These are phyloP conservation scores for Aspergillus mulundensis DNA, from an alignment of 495 filamentous ascomycete genomes.

Conservation along the genomic window DNA sequence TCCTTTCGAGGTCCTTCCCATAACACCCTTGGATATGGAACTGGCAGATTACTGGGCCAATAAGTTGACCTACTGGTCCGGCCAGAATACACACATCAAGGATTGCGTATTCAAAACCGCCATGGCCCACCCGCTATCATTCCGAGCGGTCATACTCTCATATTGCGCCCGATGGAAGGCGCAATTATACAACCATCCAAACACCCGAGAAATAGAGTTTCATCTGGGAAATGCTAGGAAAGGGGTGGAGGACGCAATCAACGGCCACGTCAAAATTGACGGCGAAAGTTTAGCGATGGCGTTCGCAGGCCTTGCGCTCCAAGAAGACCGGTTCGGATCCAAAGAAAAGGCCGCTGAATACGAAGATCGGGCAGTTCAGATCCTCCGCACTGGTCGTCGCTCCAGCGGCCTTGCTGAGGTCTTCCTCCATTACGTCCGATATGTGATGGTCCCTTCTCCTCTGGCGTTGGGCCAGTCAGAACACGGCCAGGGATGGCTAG, in stretches of 20 bases:
- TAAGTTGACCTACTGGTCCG: slow-evolving; percentile 44
- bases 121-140: slow-evolving; percentile 34
- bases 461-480: neutral
- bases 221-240: slow-evolving; percentile 24
- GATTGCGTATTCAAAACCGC: slow-evolving; percentile 34
- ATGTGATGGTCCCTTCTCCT: slow-evolving; percentile 24
- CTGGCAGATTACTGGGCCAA: slow-evolving; percentile 36
- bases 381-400: slow-evolving; percentile 31
- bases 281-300: slow-evolving; percentile 33
- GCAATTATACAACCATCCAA: slow-evolving; percentile 21
- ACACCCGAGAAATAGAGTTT: slow-evolving; percentile 23
- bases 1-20: slow-evolving; percentile 30
- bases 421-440: slow-evolving; percentile 39
- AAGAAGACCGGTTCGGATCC: slow-evolving; percentile 42
- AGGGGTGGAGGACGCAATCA: slow-evolving; percentile 25
- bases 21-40: slow-evolving; percentile 24
- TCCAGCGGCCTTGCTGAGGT: slow-evolving; percentile 23
- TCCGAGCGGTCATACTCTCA: slow-evolving; percentile 35
- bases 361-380: slow-evolving; percentile 28
- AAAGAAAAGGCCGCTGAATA: slow-evolving; percentile 26
- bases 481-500: slow-evolving; percentile 28
- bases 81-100: slow-evolving; percentile 38
- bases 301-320: slow-evolving; percentile 36
- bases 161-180: slow-evolving; percentile 41
- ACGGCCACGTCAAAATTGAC: slow-evolving; percentile 19